Base-by-base conservation (phyloP, 2,329 filamentous ascomycete genomes). In the Metarhizium sp. region DNA sequence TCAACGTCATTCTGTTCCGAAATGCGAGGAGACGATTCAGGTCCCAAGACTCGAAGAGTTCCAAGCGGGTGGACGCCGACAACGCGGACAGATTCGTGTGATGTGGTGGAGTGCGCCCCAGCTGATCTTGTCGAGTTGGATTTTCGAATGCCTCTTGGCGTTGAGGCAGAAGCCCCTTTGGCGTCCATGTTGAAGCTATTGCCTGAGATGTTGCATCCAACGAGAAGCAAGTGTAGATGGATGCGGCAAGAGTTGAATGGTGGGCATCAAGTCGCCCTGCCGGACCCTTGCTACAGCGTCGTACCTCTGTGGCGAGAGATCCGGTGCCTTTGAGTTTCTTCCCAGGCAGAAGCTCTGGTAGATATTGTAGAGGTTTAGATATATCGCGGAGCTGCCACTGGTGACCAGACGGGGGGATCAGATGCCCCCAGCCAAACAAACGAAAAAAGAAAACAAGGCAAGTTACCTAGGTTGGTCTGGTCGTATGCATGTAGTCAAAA, bases 51-150 rank as follows among this genome's bases (percentile, higher is more conserved):
- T 18, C 69, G 70, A 25, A 79, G 69, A 13, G 65, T 70, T 6
- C 77, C 77, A 34, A 75, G 60, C 13, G 76, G 74, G 55, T 71
- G 62, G 1, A 66, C 64, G n/a, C 74, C 73, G 25, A 71, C 67
- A 32, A 69, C 70, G 6, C 65, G 64, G 4, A 75, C 64, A 10
- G 73, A 75, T 52, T 66, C 63, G 59, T 69, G 64, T 5, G 73
- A 75, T 50, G 62, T 68, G 51, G 65, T 66, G 4, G 68, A 70
- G 50, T 61, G 59, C 14, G 55, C 56, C 57, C 58, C 60, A 52
- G 60, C 58, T 13, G 62, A 66, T 43, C 55, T 54, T 40, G 53
- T 63, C 4, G 72, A 73, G 60, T 70, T 61, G 54, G 71, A 71
- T 61, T 71, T 73, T 51, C 65, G 61, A 58, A 73, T 58, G 20